Evolutionary conservation across 495 filamentous ascomycete genomes (phyloP), one percentile per base, ranked within the genome.

Genomic region (Aspergillus sclerotioniger): DNA sequence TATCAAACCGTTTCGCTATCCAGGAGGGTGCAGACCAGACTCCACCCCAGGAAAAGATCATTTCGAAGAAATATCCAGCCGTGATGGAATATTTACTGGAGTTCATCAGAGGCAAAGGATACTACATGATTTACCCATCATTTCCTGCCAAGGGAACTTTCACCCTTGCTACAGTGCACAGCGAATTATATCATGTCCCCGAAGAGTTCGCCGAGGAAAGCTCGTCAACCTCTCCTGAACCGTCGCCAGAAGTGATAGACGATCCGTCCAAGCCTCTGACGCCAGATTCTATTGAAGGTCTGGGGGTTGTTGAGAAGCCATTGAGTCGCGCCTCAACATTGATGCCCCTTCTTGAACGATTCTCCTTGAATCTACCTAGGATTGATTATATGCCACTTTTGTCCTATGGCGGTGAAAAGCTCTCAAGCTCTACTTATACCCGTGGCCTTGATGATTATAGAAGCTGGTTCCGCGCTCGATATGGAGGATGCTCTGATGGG

Each of bases 41-140:
- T 20, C 33, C 33, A 13, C 31, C 60, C 16, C 56, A 66, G 12
- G 59, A 67, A 12, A 80, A 79, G 57, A n/a, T 69, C 4, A 63
- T 81, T 20, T 86, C 82, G 56, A 81, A 80, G 52, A 80, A 73
- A 54, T 83, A 89, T 50, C 91, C 91, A 6, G 78, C 89, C 6
- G 92, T 90, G 82, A 79, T 90, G 60, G 90, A 94, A 71, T 83
- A 90, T 60, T 69, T 90, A 44, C 78, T 91, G 21, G 85, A 88
- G 64, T 77, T 96, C 33, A 84, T 87, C 53, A 82, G 87, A 3
- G 82, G 81, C 6, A 81, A 84, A 29, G 89, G 89, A 10, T 95
- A 92, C 71, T 85, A 78, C 63, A 80, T 88, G 47, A 73, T 91
- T 0, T 92, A 92, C 66, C 91, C 91, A 2, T 80, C 82, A 32